A percentile compares a stretch with the other conserved stretches of the same genome.
Evolutionary conservation across 2,329 filamentous ascomycete genomes (phyloP).

Genomic region (Verticillium klebahnii): DNA sequence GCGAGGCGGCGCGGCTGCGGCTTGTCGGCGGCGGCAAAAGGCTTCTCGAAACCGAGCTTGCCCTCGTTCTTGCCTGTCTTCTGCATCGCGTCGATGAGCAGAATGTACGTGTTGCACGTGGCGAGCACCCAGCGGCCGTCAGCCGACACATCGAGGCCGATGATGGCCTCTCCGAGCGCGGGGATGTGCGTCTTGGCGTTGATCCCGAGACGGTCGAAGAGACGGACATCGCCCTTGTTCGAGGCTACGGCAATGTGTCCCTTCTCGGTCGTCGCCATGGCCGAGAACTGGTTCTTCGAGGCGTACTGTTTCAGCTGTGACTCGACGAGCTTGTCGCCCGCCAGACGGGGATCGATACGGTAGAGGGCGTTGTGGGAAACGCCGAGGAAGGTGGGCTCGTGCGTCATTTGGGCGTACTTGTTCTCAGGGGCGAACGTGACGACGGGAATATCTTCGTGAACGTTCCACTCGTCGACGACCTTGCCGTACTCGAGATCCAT

Average conservation of each 20-base stretch:
- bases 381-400: slow-evolving; percentile 91
- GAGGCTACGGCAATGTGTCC: slow-evolving; percentile 95
- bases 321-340: slow-evolving; percentile 90
- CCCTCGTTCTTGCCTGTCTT: slow-evolving; percentile 94
- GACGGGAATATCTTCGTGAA: slow-evolving; percentile 93
- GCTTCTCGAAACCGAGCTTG: slow-evolving; percentile 94
- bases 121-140: slow-evolving; percentile 94
- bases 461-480: slow-evolving; percentile 97
- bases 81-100: slow-evolving; percentile 88
- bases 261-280: slow-evolving; percentile 90
- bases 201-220: slow-evolving; percentile 94
- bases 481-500: slow-evolving; percentile 99
- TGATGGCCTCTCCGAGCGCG: slow-evolving; percentile 89
- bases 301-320: slow-evolving; percentile 90
- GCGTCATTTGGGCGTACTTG: slow-evolving; percentile 97
- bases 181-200: slow-evolving; percentile 97
- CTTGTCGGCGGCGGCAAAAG: slow-evolving; percentile 89
- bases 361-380: slow-evolving; percentile 90
- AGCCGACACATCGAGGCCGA: slow-evolving; percentile 90
- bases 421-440: slow-evolving; percentile 90
- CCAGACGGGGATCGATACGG: slow-evolving; percentile 84
- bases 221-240: slow-evolving; percentile 94
- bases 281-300: slow-evolving; percentile 96
- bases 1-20: slow-evolving; percentile 88
- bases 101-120: slow-evolving; percentile 89